These are phyloP conservation scores for Suillus americanus DNA, from an alignment of 768 basidiomycete genomes.

Conservation along the genomic window DNA sequence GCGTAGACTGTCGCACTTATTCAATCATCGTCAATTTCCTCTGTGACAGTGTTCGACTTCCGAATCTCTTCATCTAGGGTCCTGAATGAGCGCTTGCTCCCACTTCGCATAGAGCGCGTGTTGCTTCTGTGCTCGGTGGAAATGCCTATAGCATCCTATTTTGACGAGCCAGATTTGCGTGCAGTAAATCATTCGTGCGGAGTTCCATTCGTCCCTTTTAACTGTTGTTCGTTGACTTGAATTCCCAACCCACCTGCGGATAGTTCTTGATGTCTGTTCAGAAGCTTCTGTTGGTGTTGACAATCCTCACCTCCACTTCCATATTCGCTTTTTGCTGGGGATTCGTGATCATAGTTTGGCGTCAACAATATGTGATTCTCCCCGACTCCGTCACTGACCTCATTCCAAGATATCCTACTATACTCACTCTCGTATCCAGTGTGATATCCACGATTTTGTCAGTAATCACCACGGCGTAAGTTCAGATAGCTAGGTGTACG, in stretches of 20 bases:
- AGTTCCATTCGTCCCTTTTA: not conserved
- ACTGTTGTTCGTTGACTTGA: not conserved
- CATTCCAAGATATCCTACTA: not conserved
- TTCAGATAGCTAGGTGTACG: not conserved
- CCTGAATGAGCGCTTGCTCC: not conserved
- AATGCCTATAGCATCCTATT: no score
- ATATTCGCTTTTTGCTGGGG: not conserved
- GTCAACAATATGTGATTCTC: not conserved
- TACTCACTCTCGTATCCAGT: not conserved
- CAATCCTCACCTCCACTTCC: not conserved
- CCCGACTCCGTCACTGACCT: not conserved
- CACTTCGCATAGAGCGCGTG: not conserved
- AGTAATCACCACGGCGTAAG: not conserved
- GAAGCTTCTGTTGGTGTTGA: not conserved
- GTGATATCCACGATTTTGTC: not conserved
- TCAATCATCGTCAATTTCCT: no score
- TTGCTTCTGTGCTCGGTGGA: no score
- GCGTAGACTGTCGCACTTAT: no score
- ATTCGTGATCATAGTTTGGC: not conserved
- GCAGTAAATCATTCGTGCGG: not conserved
- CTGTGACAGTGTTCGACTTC: not conserved
- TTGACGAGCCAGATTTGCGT: not conserved
- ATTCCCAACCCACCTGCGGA: not conserved
- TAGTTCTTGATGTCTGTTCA: not conserved
- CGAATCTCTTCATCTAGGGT: not conserved